Evolutionary conservation across 1,284 basidiomycete species (phyloP).

Genomic region (Cryptococcus sp.): DNA sequence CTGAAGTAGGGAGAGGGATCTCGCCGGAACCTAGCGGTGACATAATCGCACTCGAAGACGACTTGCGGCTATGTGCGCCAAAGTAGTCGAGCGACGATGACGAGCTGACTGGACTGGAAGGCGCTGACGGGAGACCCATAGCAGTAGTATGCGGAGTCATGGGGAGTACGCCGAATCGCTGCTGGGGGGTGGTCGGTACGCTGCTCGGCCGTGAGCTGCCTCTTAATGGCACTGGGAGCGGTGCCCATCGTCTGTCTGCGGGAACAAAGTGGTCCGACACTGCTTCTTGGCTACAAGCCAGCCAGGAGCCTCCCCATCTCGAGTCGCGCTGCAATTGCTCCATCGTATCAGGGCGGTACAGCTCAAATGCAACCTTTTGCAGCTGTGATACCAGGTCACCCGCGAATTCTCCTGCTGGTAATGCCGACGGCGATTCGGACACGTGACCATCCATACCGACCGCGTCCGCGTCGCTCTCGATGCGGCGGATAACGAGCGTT

Average conservation of each 20-base stretch:
- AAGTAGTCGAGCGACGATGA: slow-evolving; percentile 46
- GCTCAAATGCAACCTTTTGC: slow-evolving; percentile 88
- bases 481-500: slow-evolving; percentile 87
- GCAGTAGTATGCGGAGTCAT: slow-evolving; percentile 50
- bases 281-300: slow-evolving; percentile 44
- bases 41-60: slow-evolving; percentile 41
- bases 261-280: slow-evolving; percentile 36
- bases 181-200: slow-evolving; percentile 44
- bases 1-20: slow-evolving; percentile 36
- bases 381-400: slow-evolving; percentile 93
- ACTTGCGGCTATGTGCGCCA: slow-evolving; percentile 39
- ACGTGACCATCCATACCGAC: slow-evolving; percentile 68
- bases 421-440: slow-evolving; percentile 48
- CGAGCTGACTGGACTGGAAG: slow-evolving; percentile 41
- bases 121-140: slow-evolving; percentile 39
- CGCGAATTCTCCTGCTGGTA: slow-evolving; percentile 77
- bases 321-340: slow-evolving; percentile 22
- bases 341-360: slow-evolving; percentile 62
- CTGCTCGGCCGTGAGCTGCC: slow-evolving; percentile 31
- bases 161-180: slow-evolving; percentile 43
- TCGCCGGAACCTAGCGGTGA: slow-evolving; percentile 33
- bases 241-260: slow-evolving; percentile 37
- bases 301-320: slow-evolving; percentile 41
- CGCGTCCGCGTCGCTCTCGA: slow-evolving; percentile 85
- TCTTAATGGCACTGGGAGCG: slow-evolving; percentile 17